Percentiles rank a stretch among this genome's conserved stretches.
These are phyloP conservation scores for Clonostachys byssicola DNA, from an alignment of 2,329 filamentous ascomycete species.

Conservation along the genomic window DNA sequence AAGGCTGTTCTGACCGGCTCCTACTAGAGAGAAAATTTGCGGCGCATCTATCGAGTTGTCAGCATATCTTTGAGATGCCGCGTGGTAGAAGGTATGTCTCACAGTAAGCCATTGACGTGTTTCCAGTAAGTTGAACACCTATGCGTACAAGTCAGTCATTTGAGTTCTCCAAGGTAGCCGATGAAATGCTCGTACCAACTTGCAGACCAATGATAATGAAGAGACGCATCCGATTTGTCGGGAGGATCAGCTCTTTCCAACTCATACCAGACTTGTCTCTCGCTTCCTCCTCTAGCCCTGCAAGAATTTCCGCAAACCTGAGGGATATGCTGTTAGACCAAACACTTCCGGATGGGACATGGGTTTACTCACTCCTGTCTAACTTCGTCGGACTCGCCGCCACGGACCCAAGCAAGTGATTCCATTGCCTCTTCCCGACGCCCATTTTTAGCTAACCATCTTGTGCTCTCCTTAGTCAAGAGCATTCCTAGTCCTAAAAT, in stretches of 20 bases:
- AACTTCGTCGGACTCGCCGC: conserved; percentile 29
- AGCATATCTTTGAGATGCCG: not conserved
- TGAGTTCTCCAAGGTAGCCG: too few species aligned
- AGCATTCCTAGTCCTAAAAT: conserved; percentile 43
- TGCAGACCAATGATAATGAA: conserved; percentile 45
- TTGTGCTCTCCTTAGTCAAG: conserved; percentile 38
- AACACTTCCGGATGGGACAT: not conserved
- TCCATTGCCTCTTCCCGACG: conserved; percentile 37
- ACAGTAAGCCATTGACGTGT: conserved; percentile 46
- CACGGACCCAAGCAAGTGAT: conserved; percentile 44
- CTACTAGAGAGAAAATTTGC: conserved; percentile 45
- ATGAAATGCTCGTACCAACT: conserved; percentile 21
- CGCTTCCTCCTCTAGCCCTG: conserved; percentile 40
- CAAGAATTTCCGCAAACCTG: conserved; percentile 34
- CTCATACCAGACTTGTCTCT: conserved; percentile 29
- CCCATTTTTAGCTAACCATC: conserved; percentile 41
- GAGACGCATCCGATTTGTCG: conserved; percentile 40
- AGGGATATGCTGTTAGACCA: too few species aligned
- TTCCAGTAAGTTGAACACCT: conserved; percentile 41
- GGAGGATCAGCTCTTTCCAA: conserved; percentile 35
- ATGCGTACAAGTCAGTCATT: not conserved
- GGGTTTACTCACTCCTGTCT: conserved; percentile 20
- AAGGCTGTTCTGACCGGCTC: conserved; percentile 38
- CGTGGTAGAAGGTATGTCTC: conserved; percentile 4
- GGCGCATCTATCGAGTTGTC: conserved; percentile 27